Base-by-base conservation (phyloP, 495 filamentous ascomycete species). In the Xylaria curta region DNA sequence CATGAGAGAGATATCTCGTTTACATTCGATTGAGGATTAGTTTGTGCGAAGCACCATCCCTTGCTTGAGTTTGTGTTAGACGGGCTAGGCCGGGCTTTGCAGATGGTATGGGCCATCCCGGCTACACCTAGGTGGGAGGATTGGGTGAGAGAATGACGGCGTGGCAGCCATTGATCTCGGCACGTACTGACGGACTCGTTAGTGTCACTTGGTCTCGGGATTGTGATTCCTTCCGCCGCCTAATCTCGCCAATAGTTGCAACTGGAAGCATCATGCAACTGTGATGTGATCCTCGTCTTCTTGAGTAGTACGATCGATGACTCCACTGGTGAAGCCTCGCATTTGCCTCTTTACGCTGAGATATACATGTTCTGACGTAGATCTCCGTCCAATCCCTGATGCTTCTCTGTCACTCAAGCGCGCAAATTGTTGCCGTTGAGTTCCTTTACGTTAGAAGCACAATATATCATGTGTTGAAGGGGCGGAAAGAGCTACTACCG, bases 61-160 rank as follows among this genome's bases (percentile, higher is more conserved):
- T 60, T 21, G 33, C 58, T 60, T 21, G 33, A 21, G 58, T 60
- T 60, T 60, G 58, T 38, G 58, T 59, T 19, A 15, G 31, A n/a
- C 56, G 31, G n/a, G 31, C 56, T 38, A 38, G 4, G 4, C 58
- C 58, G 19, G 9, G 17, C 6, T 60, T 12, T 60, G 53, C 31
- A 60, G 31, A 60, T 38, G 7, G 28, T 33, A 28, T 33, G 7
- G 33, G 19, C 17, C 17, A n/a, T 9, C 33, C 33, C 31, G 12
- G 31, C 31, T 38, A 56, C 53, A 56, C 53, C 24, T 56, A 56
- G 5, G 53, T 56, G 53, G 13, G 2, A 31, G 51, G 13, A 54
- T 10, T 12, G 15, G 4, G 21, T 54, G 9, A 54, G 21, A 26
- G 24, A 8, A 49, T 13, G 28, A 28, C 21, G 15, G 51, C 13